Percentiles rank a stretch among this genome's conserved stretches.
Conservation (phyloP, 805 yeast genomes). For the Kazachstania martiniae region DNA sequence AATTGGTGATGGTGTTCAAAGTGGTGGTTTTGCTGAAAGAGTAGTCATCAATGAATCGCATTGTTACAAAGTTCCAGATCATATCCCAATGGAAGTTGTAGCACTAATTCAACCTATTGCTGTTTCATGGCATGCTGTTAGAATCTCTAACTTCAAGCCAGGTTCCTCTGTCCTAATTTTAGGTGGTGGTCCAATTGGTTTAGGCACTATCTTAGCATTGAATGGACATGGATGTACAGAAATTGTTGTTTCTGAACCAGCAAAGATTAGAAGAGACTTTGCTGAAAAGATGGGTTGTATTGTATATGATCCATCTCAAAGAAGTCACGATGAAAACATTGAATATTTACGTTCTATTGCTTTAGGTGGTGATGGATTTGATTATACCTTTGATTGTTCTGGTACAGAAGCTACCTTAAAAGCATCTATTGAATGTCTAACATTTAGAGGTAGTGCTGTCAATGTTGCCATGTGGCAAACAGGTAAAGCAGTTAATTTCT, state of each 20-base stretch:
- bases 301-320: slow-evolving; percentile 37
- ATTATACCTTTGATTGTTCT: slow-evolving; percentile 42
- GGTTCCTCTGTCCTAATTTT: slow-evolving; percentile 41
- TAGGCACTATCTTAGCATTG: slow-evolving; percentile 47
- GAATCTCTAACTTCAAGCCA: slow-evolving; percentile 33
- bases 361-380: slow-evolving; percentile 37
- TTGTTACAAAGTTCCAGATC: slow-evolving; percentile 32
- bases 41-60: slow-evolving; percentile 33
- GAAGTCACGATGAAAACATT: slow-evolving; percentile 29
- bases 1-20: slow-evolving; percentile 45
- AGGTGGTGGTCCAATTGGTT: slow-evolving; percentile 57
- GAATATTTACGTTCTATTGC: slow-evolving; percentile 32
- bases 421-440: slow-evolving; percentile 40
- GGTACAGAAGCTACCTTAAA: slow-evolving; percentile 41
- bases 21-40: slow-evolving; percentile 47
- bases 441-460: slow-evolving; percentile 47
- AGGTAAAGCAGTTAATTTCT: slow-evolving; percentile 36
- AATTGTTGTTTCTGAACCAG: slow-evolving; percentile 46
- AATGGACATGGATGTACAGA: slow-evolving; percentile 40
- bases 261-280: slow-evolving; percentile 38
- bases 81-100: slow-evolving; percentile 41
- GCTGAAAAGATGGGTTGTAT: slow-evolving; percentile 41
- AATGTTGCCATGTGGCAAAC: slow-evolving; percentile 57
- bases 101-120: slow-evolving; percentile 50
- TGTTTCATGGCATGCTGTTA: slow-evolving; percentile 49